Base-by-base conservation (phyloP, 208 protist genomes). In the Trichomonas gallinae region DNA sequence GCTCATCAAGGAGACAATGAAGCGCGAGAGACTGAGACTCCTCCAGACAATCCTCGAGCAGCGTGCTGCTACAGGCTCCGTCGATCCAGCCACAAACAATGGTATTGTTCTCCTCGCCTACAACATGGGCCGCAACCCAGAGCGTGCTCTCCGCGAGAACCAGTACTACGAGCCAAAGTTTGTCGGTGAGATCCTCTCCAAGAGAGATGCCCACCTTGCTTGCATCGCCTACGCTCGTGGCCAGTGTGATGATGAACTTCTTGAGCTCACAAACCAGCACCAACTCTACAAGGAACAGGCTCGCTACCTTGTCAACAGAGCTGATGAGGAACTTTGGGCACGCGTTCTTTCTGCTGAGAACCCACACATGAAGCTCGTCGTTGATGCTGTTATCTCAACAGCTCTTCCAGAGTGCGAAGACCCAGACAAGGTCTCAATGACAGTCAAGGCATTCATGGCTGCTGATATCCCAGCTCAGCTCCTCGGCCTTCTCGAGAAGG, bases 401-500 rank as follows among this genome's bases (percentile, higher is more conserved):
- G 99, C 99, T 17, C 97, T 99, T n/a, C 99, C 99, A 58, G 98
- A 99, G 97, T 98, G 98, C 45, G 98, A 99, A 96, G 98, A 99
- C 46, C 98, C 98, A 63, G 99, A 99, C 96, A 99, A 99, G 97
- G 99, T 99, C 13, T 99, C 99, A 83, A 98, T 98, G 4, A 99
- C 99, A 26, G 99, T 99, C 91, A 98, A 99, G 96, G 99, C 99
- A 23, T 99, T 99, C 98, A 99, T 99, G 98, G 98, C 98, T 96
- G 99, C 99, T 58, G 98, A 99, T 96, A 97, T 99, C 46, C 99
- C 99, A 81, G 99, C 99, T 89, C 99, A 99, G 97, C 98, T 99
- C 38, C 99, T 99, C 96, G 99, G 99, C 97, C 98, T 99, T 44
- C 98, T 99, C 1, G 99, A 99, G 97, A 99, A 99, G 98, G 99